phyloP scores from a whole-genome alignment of 2,329 filamentous ascomycete genomes.

The Kalmusia sp. region DNA sequence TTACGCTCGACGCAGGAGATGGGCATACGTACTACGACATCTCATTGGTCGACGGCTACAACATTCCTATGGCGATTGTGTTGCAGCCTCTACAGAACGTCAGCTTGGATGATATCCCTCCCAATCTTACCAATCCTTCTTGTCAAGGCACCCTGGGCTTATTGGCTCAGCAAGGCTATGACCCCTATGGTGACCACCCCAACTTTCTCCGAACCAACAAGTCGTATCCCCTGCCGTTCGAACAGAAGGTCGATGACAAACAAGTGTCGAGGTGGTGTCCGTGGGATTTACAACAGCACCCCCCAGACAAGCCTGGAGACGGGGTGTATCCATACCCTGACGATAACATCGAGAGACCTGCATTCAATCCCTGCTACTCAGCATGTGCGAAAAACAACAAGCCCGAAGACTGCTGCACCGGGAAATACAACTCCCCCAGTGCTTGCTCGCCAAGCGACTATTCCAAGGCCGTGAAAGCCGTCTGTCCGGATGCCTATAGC shows the following conservation, averaged over 20 bases:
- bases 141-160: slow-evolving; percentile 77
- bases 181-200: slow-evolving; percentile 60
- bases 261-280: slow-evolving; percentile 77
- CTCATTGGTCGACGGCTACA: slow-evolving; percentile 85
- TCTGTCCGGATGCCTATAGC: slow-evolving; percentile 86
- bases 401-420: slow-evolving; percentile 77
- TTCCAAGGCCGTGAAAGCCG: slow-evolving; percentile 71
- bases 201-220: slow-evolving; percentile 67
- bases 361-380: slow-evolving; percentile 79
- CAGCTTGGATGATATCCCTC: slow-evolving; percentile 68
- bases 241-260: slow-evolving; percentile 63
- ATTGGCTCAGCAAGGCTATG: slow-evolving; percentile 53
- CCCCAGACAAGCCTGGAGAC: slow-evolving; percentile 73
- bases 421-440: slow-evolving; percentile 67
- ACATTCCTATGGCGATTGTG: slow-evolving; percentile 71
- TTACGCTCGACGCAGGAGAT: slow-evolving; percentile 73
- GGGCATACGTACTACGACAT: slow-evolving; percentile 83
- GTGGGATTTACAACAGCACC: slow-evolving; percentile 75
- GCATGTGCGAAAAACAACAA: slow-evolving; percentile 74
- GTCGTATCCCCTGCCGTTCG: slow-evolving; percentile 72
- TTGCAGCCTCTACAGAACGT: slow-evolving; percentile 63
- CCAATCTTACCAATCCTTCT: slow-evolving; percentile 77
- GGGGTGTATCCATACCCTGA: slow-evolving; percentile 84
- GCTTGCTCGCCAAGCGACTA: slow-evolving; percentile 73
- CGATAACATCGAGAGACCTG: slow-evolving; percentile 71